Evolutionary conservation across 768 basidiomycete species (phyloP), one percentile per base, ranked within the genome.

Genomic region (Tubosaeta sp.): DNA sequence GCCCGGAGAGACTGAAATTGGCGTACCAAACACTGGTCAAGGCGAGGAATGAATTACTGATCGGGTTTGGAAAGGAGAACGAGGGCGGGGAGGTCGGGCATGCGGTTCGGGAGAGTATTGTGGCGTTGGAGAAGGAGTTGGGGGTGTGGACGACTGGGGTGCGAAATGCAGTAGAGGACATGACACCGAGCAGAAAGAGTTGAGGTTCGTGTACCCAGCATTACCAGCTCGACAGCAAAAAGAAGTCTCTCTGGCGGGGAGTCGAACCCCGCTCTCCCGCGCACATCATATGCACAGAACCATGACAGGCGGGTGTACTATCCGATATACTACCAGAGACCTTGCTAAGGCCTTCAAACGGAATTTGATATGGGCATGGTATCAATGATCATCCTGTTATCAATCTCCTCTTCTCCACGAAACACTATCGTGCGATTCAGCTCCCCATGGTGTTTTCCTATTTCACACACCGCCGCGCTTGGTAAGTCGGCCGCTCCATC

Each of bases 51-150:
- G 85, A 87, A 66, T 61, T 92, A 18, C 42, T 76, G 55, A 60
- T 87, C 31, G 90, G 87, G 4, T 94, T 94, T 65, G 91, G 92
- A 3, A 70, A 61, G 30, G 70, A 62, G 43, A 86, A 80, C 52
- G 82, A 79, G 22, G 92, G 91, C 0, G 92, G 90, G 0, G 69
- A 81, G 55, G 82, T 87, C 1, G 89, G 90, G 4, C 69, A 59
- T 45, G 77, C 82, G 52, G 76, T 90, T 21, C 71, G 85, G 58
- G 78, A 82, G 57, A 69, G 72, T 48, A 58, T 87, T 11, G 80
- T 82, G 14, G 71, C 76, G 2, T 56, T 90, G 27, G 87, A 90
- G 65, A 83, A 76, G 65, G 92, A 95, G 66, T 61, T 92, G 40
- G 78, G 75, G 1, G 77, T 82, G 18, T 91, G 87, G 87, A 79